Percentiles rank a stretch among this genome's conserved stretches.
These are phyloP conservation scores for Ogataea wickerhamii DNA, from an alignment of 805 yeast genomes.

Conservation along the genomic window DNA sequence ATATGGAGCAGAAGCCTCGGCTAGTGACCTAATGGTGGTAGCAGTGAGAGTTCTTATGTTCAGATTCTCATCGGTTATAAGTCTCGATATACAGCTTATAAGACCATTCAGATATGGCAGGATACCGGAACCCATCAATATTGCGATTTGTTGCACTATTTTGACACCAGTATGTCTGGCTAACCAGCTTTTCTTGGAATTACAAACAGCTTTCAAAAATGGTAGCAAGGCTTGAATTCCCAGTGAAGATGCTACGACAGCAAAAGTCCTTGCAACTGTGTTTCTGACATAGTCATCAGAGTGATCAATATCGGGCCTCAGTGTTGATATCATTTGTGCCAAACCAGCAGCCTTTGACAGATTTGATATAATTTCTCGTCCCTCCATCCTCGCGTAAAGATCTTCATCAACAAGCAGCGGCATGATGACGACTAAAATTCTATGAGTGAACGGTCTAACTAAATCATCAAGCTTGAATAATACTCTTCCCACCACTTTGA, in stretches of 20 bases:
- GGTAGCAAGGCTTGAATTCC: conserved; percentile 74
- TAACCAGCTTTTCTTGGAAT: conserved; percentile 72
- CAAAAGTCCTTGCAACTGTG: conserved; percentile 72
- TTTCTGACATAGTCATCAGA: conserved; percentile 78
- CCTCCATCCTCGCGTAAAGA: conserved; percentile 67
- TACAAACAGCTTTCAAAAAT: conserved; percentile 75
- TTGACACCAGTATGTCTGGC: conserved; percentile 82
- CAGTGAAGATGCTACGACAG: conserved; percentile 75
- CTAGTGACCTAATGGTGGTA: conserved; percentile 64
- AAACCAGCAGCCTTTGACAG: conserved; percentile 81
- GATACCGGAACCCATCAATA: conserved; percentile 63
- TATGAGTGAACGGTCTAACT: conserved; percentile 69
- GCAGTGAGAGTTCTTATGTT: conserved; percentile 72
- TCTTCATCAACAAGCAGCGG: conserved; percentile 83
- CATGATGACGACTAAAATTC: conserved; percentile 66
- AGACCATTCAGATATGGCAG: conserved; percentile 69
- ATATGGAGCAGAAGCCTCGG: conserved; percentile 79
- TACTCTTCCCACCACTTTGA: conserved; percentile 70
- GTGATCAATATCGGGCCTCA: conserved; percentile 80
- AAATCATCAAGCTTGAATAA: conserved; percentile 60
- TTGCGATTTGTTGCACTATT: conserved; percentile 71
- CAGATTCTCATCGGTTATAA: conserved; percentile 63
- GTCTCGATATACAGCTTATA: conserved; percentile 55
- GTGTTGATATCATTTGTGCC: conserved; percentile 68
- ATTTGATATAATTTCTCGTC: conserved; percentile 72